Evolutionary conservation across 768 basidiomycete genomes (phyloP).

Genomic region (Tulasnella sp.): DNA sequence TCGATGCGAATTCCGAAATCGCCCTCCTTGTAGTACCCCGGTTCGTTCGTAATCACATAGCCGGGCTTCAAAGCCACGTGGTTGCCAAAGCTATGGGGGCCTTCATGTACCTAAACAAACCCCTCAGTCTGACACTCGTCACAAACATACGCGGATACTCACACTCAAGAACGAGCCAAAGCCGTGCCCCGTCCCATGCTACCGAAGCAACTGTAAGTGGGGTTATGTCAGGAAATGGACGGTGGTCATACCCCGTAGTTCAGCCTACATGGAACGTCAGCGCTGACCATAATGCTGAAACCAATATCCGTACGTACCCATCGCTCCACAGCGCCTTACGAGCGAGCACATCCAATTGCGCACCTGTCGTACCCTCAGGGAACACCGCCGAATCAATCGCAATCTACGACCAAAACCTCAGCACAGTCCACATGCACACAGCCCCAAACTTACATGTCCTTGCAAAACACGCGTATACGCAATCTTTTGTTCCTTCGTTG

Average conservation of each 20-base stretch:
- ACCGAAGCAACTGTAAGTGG: not conserved
- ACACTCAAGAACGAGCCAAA: slow-evolving; percentile 64
- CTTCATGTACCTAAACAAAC: slow-evolving; percentile 45
- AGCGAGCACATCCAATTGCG: slow-evolving; percentile 78
- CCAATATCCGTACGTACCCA: slow-evolving; percentile 28
- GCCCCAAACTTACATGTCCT: slow-evolving; percentile 62
- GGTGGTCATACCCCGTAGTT: slow-evolving; percentile 23
- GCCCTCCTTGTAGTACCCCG: slow-evolving; percentile 74
- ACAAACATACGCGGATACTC: not conserved
- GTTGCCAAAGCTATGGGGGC: slow-evolving; percentile 65
- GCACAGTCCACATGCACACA: slow-evolving; percentile 14
- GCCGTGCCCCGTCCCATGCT: slow-evolving; percentile 90
- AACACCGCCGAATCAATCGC: slow-evolving; percentile 84
- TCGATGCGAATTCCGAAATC: slow-evolving; percentile 90
- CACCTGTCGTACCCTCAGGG: slow-evolving; percentile 78
- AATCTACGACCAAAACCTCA: slow-evolving; percentile 32
- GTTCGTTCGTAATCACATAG: slow-evolving; percentile 88
- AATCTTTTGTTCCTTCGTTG: slow-evolving; percentile 71
- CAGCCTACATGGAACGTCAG: slow-evolving; percentile 16
- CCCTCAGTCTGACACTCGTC: not conserved
- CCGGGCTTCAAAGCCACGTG: slow-evolving; percentile 64
- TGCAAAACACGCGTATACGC: slow-evolving; percentile 93
- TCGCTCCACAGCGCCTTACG: slow-evolving; percentile 79
- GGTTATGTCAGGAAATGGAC: not conserved
- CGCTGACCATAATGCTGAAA: not conserved